Evolutionary conservation across 345 rosid species (phyloP).

Genomic region (Acer yangbiense): DNA sequence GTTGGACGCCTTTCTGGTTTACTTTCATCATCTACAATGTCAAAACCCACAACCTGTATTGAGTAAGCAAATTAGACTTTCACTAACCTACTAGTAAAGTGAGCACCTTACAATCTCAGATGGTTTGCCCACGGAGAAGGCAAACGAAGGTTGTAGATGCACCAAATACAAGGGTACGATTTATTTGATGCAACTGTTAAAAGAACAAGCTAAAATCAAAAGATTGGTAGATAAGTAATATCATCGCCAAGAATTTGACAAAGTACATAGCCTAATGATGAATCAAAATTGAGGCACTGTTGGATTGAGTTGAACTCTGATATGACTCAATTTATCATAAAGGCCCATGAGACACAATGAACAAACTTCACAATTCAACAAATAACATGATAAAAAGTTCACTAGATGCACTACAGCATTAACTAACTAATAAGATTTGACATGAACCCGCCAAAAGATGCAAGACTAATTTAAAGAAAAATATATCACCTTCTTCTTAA

Average conservation of each 20-base stretch:
- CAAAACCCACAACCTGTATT: constrained; percentile 61
- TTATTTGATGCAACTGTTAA: neutral
- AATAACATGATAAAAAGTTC: neutral
- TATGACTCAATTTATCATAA: constrained; percentile 1
- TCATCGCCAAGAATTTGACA: neutral
- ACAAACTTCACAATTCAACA: neutral
- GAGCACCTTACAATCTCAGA: neutral
- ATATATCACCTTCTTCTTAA: neutral
- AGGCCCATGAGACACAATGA: neutral
- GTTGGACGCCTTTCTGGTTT: constrained; percentile 65
- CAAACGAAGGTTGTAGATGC: neutral
- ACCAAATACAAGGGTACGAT: neutral
- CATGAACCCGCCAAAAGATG: neutral
- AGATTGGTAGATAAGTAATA: neutral
- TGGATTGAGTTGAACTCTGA: neutral
- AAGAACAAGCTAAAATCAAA: neutral
- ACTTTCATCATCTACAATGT: constrained; percentile 64
- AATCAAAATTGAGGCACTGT: neutral
- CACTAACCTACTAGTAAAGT: neutral
- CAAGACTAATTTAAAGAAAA: constrained; percentile 1
- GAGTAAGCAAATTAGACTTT: constrained; percentile 14
- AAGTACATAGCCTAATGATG: neutral
- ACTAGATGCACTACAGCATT: neutral
- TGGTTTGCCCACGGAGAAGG: neutral
- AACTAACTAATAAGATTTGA: neutral